Evolutionary conservation across 768 basidiomycete species (phyloP).

Genomic region (Sarcodon sp.): DNA sequence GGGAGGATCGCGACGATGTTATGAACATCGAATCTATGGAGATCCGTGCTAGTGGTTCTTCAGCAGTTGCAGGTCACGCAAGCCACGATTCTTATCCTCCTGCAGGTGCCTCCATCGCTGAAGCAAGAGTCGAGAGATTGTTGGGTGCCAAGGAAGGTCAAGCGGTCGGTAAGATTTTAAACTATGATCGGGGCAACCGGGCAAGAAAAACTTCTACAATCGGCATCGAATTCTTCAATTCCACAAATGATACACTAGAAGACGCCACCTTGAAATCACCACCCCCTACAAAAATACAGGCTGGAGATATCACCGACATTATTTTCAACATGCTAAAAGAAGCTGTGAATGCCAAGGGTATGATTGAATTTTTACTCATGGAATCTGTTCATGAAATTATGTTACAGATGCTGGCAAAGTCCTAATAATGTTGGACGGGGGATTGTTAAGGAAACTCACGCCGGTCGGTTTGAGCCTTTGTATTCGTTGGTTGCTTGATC

Average conservation of each 20-base stretch:
- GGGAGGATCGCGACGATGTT: background rate
- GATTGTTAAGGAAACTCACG: conserved; percentile 23
- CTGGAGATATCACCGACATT: conserved; percentile 3
- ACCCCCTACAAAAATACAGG: conserved; percentile 7
- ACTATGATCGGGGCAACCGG: conserved; percentile 8
- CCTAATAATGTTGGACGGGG: conserved; percentile 25
- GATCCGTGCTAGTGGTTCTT: background rate
- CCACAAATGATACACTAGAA: conserved; percentile 9
- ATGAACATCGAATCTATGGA: background rate
- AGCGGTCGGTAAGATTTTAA: conserved; percentile 17
- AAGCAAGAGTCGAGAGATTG: conserved; percentile 8
- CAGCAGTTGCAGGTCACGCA: background rate
- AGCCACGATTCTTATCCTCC: background rate
- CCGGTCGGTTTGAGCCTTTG: conserved; percentile 16
- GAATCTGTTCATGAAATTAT: background rate
- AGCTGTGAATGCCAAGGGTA: conserved; percentile 20
- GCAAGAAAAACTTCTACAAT: conserved; percentile 7
- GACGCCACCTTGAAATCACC: conserved; percentile 8
- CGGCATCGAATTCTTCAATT: conserved; percentile 7
- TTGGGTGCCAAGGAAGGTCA: conserved; percentile 15
- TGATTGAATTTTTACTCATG: conserved; percentile 6
- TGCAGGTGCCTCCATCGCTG: background rate
- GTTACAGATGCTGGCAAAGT: conserved; percentile 26
- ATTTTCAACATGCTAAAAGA: conserved; percentile 15
- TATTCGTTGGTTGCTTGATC: conserved; percentile 26